These are phyloP conservation scores for Aspergillus sergii DNA, from an alignment of 2,329 filamentous ascomycete species.

Conservation along the genomic window DNA sequence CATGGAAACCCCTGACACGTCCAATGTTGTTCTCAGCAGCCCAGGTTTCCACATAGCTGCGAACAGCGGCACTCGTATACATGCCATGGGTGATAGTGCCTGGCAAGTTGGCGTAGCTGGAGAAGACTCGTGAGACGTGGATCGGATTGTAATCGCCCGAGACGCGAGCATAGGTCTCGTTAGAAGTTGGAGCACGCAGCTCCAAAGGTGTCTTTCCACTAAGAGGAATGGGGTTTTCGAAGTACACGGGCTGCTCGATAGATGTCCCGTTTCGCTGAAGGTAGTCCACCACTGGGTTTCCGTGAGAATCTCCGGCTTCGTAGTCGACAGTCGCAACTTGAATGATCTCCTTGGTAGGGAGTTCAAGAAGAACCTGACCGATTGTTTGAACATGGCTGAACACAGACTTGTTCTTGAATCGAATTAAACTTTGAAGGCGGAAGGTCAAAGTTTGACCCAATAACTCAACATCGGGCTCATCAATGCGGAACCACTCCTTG, in stretches of 20 bases:
- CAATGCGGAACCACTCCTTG: conserved; percentile 95
- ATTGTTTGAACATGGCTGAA: conserved; percentile 91
- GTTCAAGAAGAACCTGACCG: conserved; percentile 88
- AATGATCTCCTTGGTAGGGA: conserved; percentile 95
- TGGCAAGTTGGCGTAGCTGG: conserved; percentile 90
- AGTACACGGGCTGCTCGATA: conserved; percentile 94
- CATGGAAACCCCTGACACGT: conserved; percentile 95
- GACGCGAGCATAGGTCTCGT: conserved; percentile 96
- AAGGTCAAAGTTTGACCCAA: conserved; percentile 93
- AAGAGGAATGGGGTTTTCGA: conserved; percentile 95
- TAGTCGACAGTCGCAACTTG: conserved; percentile 98
- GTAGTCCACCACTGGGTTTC: conserved; percentile 96
- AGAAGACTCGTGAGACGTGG: conserved; percentile 95
- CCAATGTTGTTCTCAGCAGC: conserved; percentile 98
- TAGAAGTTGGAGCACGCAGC: conserved; percentile 88
- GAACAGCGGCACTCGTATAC: conserved; percentile 97
- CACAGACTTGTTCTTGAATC: conserved; percentile 91
- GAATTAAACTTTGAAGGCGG: conserved; percentile 87
- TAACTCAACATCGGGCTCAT: conserved; percentile 82
- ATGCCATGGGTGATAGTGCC: conserved; percentile 99
- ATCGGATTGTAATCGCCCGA: conserved; percentile 99
- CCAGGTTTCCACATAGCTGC: conserved; percentile 97
- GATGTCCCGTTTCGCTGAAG: conserved; percentile 86
- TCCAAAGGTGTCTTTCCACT: conserved; percentile 88
- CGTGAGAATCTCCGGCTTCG: conserved; percentile 84